A percentile compares a stretch with the other conserved stretches of the same genome.
Conservation (phyloP, 2,329 filamentous ascomycete genomes). For the Ophiostoma australiae region DNA sequence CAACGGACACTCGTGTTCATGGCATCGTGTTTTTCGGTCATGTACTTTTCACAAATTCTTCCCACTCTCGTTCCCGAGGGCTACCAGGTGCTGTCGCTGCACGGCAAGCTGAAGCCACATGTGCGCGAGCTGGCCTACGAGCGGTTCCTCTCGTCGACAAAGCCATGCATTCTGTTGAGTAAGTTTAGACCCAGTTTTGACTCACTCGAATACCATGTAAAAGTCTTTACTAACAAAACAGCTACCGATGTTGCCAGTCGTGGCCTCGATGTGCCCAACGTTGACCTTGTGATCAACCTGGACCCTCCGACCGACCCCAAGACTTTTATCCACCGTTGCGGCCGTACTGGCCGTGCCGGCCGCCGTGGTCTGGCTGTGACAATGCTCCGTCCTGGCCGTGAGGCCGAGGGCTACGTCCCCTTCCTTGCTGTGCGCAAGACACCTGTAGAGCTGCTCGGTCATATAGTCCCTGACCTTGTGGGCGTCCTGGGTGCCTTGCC, state of each 20-base stretch:
- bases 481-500: conserved; percentile 36
- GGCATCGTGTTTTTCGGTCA: conserved; percentile 88
- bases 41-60: conserved; percentile 83
- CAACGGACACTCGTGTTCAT: conserved; percentile 87
- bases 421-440: conserved; percentile 86
- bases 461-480: conserved; percentile 49
- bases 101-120: conserved; percentile 86
- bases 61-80: conserved; percentile 63
- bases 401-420: conserved; percentile 76
- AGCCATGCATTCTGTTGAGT: conserved; percentile 73
- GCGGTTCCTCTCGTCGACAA: conserved; percentile 68
- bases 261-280: conserved; percentile 84
- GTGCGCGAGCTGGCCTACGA: conserved; percentile 84
- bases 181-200: not conserved
- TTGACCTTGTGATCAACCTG: conserved; percentile 86
- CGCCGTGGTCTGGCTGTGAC: conserved; percentile 79
- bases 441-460: conserved; percentile 61
- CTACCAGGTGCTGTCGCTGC: conserved; percentile 71
- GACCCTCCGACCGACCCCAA: conserved; percentile 83
- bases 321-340: conserved; percentile 89
- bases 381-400: conserved; percentile 75
- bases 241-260: conserved; percentile 82
- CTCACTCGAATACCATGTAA: not conserved
- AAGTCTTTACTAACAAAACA: conserved; percentile 15
- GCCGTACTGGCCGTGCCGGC: conserved; percentile 83